phyloP scores from a whole-genome alignment of 768 basidiomycete genomes.

The Termitomyces titanicus region DNA sequence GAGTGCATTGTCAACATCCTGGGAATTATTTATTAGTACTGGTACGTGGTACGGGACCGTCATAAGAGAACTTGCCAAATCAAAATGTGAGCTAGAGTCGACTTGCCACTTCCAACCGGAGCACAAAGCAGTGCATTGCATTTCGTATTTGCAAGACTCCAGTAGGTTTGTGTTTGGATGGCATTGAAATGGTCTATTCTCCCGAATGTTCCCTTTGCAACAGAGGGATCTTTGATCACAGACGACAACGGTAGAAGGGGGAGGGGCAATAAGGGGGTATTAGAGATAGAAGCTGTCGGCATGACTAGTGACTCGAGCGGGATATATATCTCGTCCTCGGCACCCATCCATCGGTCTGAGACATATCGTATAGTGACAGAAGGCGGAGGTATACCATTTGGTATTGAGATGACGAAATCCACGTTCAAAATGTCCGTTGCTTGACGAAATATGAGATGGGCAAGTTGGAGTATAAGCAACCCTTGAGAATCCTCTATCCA shows the following conservation, averaged over 20 bases:
- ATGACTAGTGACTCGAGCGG: slow-evolving; percentile 69
- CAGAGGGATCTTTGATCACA: slow-evolving; percentile 40
- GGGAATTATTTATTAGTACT: slow-evolving; percentile 8
- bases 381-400: slow-evolving; percentile 52
- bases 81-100: slow-evolving; percentile 63
- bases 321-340: slow-evolving; percentile 70
- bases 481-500: slow-evolving; percentile 91
- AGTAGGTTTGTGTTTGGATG: slow-evolving; percentile 88
- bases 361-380: slow-evolving; percentile 73
- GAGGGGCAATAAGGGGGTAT: slow-evolving; percentile 64
- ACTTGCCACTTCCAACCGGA: slow-evolving; percentile 81
- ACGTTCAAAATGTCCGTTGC: slow-evolving; percentile 55
- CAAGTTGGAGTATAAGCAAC: slow-evolving; percentile 77
- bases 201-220: slow-evolving; percentile 44
- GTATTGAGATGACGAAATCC: slow-evolving; percentile 80
- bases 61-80: slow-evolving; percentile 57
- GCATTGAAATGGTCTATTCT: slow-evolving; percentile 65
- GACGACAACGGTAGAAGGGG: slow-evolving; percentile 63
- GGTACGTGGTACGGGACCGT: background rate
- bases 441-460: slow-evolving; percentile 68
- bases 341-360: slow-evolving; percentile 92
- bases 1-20: slow-evolving; percentile 55
- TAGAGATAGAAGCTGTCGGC: slow-evolving; percentile 57
- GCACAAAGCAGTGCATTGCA: slow-evolving; percentile 71
- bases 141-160: slow-evolving; percentile 69